Evolutionary conservation across 2,329 filamentous ascomycete species (phyloP), one percentile per base, ranked within the genome.

Genomic region (Aspergillus sp.): DNA sequence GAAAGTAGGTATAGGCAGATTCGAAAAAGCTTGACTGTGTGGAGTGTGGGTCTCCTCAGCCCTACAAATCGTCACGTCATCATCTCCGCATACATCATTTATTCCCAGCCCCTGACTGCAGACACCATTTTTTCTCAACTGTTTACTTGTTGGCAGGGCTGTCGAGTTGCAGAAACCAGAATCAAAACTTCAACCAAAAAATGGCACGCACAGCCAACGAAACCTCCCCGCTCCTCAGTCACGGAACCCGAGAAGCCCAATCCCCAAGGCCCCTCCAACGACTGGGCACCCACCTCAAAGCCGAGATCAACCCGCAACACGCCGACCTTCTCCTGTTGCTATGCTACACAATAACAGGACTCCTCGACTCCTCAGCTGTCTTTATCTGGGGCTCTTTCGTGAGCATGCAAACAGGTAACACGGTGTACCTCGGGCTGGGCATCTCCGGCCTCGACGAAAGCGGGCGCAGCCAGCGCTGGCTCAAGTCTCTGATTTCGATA

Each of bases 351-450:
- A 89, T 93, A 72, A 93, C 91, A 0, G 91, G 91, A 4, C 80
- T 94, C 11, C 83, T 92, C 7, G 91, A 94, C 76, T 91, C 89
- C 76, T 87, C 89, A 2, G 87, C 90, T 2, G 89, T 91, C 51
- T 89, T 88, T 60, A 89, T 90, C 47, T 93, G 90, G 88, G 89
- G 90, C 13, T 89, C 89, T 3, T 94, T 94, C 69, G 90, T 92
- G 46, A 91, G 88, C 69, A 93, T 93, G 91, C 91, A 93, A 72
- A 93, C 91, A 34, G 90, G 90, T 86, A 94, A 94, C 76, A 93
- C 91, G 5, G 86, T 94, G 52, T 94, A 92, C 73, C 81, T 93
- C 15, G 91, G 90, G 8, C 83, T 93, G 3, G 91, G 91, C 3
- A 79, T 93, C n/a, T 62, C 69, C 15, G 73, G 72, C 3, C 82